Evolutionary conservation across 1,284 basidiomycete genomes (phyloP), one percentile per base, ranked within the genome.

Genomic region (Cutaneotrichosporon cutaneum): DNA sequence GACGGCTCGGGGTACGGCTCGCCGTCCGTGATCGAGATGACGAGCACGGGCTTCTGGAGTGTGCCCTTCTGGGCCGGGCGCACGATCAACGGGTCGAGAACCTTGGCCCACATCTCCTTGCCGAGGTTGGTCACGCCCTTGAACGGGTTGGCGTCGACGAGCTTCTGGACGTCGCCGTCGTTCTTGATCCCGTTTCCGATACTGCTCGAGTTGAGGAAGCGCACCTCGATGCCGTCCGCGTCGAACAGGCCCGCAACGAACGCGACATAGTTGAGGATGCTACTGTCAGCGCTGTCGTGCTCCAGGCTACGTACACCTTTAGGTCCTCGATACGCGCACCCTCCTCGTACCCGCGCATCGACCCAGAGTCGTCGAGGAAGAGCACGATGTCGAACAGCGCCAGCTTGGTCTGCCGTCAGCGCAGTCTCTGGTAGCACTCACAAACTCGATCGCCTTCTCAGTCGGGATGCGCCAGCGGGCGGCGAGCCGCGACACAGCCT

Each of bases 151-250:
- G 44, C 33, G 22, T 54, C 53, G 21, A 62, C 44, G 27, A 62
- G 60, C 33, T 53, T 56, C 18, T 36, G 56, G 18, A 64, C 58
- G 16, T 73, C 76, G 21, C 64, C 66, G 21, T 68, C 67, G 61
- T 81, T 72, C 36, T 67, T 71, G 66, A 82, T 75, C 60, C 74
- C 72, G 72, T 81, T 79, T 32, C 81, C 81, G 52, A 80, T 74
- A 42, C 77, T 58, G 35, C 68, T 64, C 47, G 71, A 75, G 74
- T 82, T 82, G 73, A 82, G 77, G 74, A 82, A 82, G 56, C 78
- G 66, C 50, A 80, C 74, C 58, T 75, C 72, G 61, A 63, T 59
- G 54, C 81, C 81, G 59, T 82, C 80, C 14, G 76, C 70, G 67
- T 82, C 81, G 65, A 82, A 81, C 21, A 82, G 65, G 2, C 75